Conservation (phyloP, 352 stramenopile genomes). For the Globisporangium spiculum region DNA sequence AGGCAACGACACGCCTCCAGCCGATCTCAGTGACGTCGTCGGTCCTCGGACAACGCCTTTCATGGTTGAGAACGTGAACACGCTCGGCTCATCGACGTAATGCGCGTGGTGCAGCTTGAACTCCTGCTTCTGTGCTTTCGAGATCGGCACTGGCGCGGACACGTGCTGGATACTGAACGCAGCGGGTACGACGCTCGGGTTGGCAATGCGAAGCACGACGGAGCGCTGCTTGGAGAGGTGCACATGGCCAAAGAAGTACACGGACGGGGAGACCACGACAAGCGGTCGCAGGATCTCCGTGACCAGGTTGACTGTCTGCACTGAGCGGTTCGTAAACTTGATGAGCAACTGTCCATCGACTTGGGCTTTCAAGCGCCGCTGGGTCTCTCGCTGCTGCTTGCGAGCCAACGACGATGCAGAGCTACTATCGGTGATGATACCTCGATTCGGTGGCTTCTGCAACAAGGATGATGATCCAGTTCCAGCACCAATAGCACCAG, state of each 20-base stretch:
- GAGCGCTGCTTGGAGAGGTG: conserved; percentile 42
- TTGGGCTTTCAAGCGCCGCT: conserved; percentile 23
- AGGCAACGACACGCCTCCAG: conserved; percentile 36
- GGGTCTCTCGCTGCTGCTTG: not conserved
- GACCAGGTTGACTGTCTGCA: conserved; percentile 55
- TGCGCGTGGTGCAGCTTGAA: conserved; percentile 46
- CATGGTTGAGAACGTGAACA: conserved; percentile 54
- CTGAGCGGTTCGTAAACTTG: conserved; percentile 62
- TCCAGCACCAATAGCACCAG: not conserved
- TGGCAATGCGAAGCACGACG: conserved; percentile 51
- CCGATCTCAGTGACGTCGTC: conserved; percentile 53
- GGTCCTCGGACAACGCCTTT: conserved; percentile 47
- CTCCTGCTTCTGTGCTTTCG: conserved; percentile 56
- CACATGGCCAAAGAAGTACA: conserved; percentile 65
- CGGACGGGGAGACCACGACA: conserved; percentile 59
- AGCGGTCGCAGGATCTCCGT: conserved; percentile 47
- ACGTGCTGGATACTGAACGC: conserved; percentile 57
- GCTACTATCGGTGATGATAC: not conserved
- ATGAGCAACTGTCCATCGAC: conserved; percentile 56
- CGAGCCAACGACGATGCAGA: not conserved
- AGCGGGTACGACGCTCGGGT: conserved; percentile 60
- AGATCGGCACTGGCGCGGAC: conserved; percentile 44
- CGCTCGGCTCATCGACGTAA: conserved; percentile 50
- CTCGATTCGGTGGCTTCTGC: not conserved
- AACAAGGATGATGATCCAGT: not conserved